Evolutionary conservation across 345 rosid species (phyloP).

Genomic region (Rhodomyrtus tomentosa): DNA sequence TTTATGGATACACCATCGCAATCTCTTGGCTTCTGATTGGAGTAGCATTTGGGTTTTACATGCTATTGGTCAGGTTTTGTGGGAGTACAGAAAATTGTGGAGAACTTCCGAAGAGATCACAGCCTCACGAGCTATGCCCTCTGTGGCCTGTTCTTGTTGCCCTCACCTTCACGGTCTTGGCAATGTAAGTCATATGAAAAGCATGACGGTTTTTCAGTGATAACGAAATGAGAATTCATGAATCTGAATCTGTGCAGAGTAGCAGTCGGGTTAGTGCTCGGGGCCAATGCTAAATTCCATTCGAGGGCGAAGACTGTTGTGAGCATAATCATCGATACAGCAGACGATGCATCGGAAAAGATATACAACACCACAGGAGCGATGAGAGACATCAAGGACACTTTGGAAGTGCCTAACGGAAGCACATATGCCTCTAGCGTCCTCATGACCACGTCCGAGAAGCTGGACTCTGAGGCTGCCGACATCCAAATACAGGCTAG

Average conservation of each 20-base stretch:
- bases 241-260: slow-evolving; percentile 15
- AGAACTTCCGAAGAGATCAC: slow-evolving; percentile 14
- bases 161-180: slow-evolving; percentile 29
- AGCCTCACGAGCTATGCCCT: slow-evolving; percentile 17
- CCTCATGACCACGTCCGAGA: slow-evolving; percentile 31
- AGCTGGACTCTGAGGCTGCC: slow-evolving; percentile 29
- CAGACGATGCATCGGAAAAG: slow-evolving; percentile 40
- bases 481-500: slow-evolving; percentile 31
- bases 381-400: slow-evolving; percentile 34
- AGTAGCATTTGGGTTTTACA: slow-evolving; percentile 16
- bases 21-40: slow-evolving; percentile 45
- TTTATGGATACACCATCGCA: slow-evolving; percentile 41
- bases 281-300: slow-evolving; percentile 41
- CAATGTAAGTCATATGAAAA: slow-evolving; percentile 32
- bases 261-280: slow-evolving; percentile 50
- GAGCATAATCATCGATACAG: slow-evolving; percentile 42
- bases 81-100: slow-evolving; percentile 10
- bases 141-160: slow-evolving; percentile 27
- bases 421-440: slow-evolving; percentile 13
- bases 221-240: background rate
- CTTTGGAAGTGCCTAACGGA: slow-evolving; percentile 14
- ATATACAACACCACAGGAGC: slow-evolving; percentile 48
- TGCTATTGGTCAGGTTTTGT: slow-evolving; percentile 8
- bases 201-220: background rate
- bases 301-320: slow-evolving; percentile 31